phyloP scores from a whole-genome alignment of 2,329 filamentous ascomycete genomes.

The Diplodia mutila region DNA sequence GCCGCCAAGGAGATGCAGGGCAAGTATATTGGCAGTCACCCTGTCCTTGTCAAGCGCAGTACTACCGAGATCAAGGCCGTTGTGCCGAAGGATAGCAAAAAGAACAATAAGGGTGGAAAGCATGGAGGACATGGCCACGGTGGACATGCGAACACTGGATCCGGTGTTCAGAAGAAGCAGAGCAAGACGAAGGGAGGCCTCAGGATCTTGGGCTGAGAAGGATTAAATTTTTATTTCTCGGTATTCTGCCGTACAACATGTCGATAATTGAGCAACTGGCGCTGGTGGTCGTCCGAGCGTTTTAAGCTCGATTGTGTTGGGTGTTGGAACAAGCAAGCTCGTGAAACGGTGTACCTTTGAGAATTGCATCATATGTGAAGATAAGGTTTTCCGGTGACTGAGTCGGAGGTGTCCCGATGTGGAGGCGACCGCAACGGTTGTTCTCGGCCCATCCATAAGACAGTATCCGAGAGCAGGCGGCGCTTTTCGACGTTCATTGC shows the following conservation, averaged over 20 bases:
- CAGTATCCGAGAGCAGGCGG: neutral
- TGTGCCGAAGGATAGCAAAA: conserved; percentile 54
- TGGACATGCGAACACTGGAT: conserved; percentile 43
- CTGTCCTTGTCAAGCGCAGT: conserved; percentile 82
- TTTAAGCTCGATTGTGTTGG: neutral
- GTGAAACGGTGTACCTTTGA: neutral
- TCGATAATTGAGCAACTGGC: neutral
- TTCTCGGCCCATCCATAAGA: neutral
- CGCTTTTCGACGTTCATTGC: neutral
- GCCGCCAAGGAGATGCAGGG: conserved; percentile 98
- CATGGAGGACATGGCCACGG: conserved; percentile 29
- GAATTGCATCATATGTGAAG: neutral
- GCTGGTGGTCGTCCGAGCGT: neutral
- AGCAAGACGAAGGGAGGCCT: conserved; percentile 45
- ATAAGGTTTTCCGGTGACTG: neutral
- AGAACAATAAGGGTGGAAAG: conserved; percentile 57
- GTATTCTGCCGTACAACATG: neutral
- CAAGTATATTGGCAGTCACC: conserved; percentile 98
- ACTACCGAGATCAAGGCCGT: conserved; percentile 88
- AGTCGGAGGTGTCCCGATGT: neutral
- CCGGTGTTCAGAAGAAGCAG: conserved; percentile 44
- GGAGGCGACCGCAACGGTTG: neutral
- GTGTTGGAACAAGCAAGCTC: neutral
- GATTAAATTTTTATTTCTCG: neutral
- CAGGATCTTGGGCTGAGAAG: conserved; percentile 40